A percentile compares a stretch with the other conserved stretches of the same genome.
These are phyloP conservation scores for Oropetium thomaeum DNA, from an alignment of 176 grass and related monocot genomes.

Conservation along the genomic window DNA sequence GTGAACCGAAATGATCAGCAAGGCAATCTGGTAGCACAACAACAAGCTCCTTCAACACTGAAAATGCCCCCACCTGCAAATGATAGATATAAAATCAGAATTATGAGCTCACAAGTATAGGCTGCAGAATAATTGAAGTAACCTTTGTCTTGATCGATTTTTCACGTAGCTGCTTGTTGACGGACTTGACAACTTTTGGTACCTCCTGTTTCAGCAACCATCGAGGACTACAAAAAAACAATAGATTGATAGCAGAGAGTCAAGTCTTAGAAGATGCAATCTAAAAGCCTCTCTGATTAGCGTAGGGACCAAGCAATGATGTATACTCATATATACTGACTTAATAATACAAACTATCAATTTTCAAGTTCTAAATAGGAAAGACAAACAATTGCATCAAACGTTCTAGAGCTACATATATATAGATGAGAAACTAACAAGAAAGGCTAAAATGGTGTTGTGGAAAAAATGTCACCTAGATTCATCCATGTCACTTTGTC, in stretches of 20 bases:
- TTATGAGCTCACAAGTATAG: slow-evolving; percentile 2
- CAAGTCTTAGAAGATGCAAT: background rate
- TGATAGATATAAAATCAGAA: slow-evolving; percentile 7
- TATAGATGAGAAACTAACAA: background rate
- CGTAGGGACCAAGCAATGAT: background rate
- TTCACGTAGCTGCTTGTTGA: slow-evolving; percentile 95
- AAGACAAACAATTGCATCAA: too few relatives aligned
- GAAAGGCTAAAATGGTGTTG: background rate
- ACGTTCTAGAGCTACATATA: background rate
- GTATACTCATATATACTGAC: background rate
- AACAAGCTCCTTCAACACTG: slow-evolving; percentile 94
- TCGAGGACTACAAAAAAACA: slow-evolving; percentile 64
- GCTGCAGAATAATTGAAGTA: slow-evolving; percentile 19
- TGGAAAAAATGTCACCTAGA: slow-evolving; percentile 46
- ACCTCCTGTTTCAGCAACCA: slow-evolving; percentile 99
- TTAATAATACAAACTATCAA: background rate
- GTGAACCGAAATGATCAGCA: slow-evolving; percentile 90
- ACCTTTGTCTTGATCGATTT: slow-evolving; percentile 99
- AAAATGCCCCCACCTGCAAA: slow-evolving; percentile 84
- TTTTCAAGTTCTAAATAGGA: background rate
- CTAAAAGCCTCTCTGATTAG: background rate
- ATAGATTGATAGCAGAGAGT: background rate
- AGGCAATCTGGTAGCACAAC: slow-evolving; percentile 90
- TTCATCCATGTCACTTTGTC: slow-evolving; percentile 90
- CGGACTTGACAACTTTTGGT: slow-evolving; percentile 90